Evolutionary conservation across 225 moss, liverwort and hornwort genomes (phyloP).

Genomic region (Polytrichum formosum): DNA sequence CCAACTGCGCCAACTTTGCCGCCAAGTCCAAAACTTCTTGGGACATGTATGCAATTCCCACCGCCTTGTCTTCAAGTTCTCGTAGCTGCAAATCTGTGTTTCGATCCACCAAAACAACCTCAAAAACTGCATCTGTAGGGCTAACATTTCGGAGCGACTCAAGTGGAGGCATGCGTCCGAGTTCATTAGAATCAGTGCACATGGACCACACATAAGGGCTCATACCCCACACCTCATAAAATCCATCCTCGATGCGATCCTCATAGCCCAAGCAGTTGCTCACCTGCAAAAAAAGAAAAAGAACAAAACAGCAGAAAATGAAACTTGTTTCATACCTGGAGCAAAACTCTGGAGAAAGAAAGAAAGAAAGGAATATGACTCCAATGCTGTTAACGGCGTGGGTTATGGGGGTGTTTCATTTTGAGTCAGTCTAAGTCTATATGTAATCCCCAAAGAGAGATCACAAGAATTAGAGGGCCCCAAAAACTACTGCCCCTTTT

Average conservation of each 20-base stretch:
- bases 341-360: no score
- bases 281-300: constrained; percentile 40
- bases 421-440: no score
- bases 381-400: no score
- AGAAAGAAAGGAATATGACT: no score
- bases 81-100: constrained; percentile 69
- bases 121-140: constrained; percentile 46
- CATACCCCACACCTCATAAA: constrained; percentile 98
- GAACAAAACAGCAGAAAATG: no score
- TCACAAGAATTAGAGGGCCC: no score
- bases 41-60: constrained; percentile 80
- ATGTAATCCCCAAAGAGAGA: no score
- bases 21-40: constrained; percentile 86
- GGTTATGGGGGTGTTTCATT: no score
- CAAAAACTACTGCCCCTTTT: no score
- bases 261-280: constrained; percentile 86
- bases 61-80: constrained; percentile 88
- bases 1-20: constrained; percentile 78
- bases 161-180: constrained; percentile 92
- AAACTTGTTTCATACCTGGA: no score
- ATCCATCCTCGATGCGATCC: constrained; percentile 97
- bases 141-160: constrained; percentile 52
- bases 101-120: constrained; percentile 70
- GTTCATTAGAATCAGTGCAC: constrained; percentile 94
- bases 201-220: constrained; percentile 98